Evolutionary conservation across 2,329 filamentous ascomycete species (phyloP), one percentile per base, ranked within the genome.

Genomic region (Exophiala viscosa): DNA sequence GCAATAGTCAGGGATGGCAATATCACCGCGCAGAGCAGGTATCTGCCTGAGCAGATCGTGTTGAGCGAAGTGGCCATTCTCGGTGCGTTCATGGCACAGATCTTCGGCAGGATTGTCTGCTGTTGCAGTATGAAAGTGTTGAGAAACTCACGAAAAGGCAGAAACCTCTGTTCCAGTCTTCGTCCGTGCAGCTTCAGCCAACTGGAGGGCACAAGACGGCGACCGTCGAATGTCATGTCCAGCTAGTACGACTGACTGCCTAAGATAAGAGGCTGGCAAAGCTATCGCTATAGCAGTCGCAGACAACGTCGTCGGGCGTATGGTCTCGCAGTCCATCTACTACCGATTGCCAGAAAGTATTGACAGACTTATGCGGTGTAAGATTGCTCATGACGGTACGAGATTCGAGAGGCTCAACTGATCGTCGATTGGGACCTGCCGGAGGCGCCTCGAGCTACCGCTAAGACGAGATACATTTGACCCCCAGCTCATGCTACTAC

Each of bases 41-140:
- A 99, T 85, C 66, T 97, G 93, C 0, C 78, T 70, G 62, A 97
- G 85, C 33, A 99, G 80, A 61, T 92, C 84, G 70, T 97, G 90
- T 66, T 99, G 93, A 7, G 93, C 93, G 40, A 99, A 82, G 67
- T 99, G 99, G 10, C 85, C 89, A 9, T 78, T 83, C 38, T 70
- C 63, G 1, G 45, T 55, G 4, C 63, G 58, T 48, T 62, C 50
- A 8, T 50, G 51, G 8, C 59, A 5, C 4, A 13, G n/a, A 13
- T 31, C n/a, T 8, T 31, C 9, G 15, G 11, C 10, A 33, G 43
- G 34, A n/a, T 41, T 41, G 15, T 33, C 41, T 14, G 31, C 11
- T 18, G 11, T 59, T 54, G 67, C 65, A 78, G 57, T 54, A 95
- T 78, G 65, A 88, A 84, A 1, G 68, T 68, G 4, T 74, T 61